Base-by-base conservation (phyloP, 1,284 basidiomycete species). In the Ceratobasidium sp. region DNA sequence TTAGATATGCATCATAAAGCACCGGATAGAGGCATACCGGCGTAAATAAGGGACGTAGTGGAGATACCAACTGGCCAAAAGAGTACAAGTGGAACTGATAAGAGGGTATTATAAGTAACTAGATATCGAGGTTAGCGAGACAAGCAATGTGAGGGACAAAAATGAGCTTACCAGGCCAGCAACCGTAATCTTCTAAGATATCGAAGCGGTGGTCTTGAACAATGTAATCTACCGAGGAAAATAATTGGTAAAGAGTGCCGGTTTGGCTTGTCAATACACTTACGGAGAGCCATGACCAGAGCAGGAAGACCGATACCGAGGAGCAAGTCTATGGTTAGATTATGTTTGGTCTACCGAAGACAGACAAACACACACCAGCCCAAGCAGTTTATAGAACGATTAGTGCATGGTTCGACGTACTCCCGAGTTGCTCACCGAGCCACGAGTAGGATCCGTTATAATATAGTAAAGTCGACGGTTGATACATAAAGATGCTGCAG, bases 391-490 rank as follows among this genome's bases (percentile, higher is more conserved):
- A 48, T 48, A 48, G 46, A 48, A 48, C 46, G 46, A 48, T 48
- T 48, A 48, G 46, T 48, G 46, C 46, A 9, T 9, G 7, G 46
- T 48, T 48, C 9, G 46, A 48, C 46, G 46, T 40, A 86, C 62
- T 9, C 76, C 23, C 9, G 40, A n/a, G 3, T 59, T 61, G 44
- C 48, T 67, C 78, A 50, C 77, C 70, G 65, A 69, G 48, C 65
- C 75, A 54, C 75, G 77, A 33, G 81, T 81, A 68, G 82, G 62
- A 59, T 80, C 80, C 76, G 81, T 80, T 28, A 89, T 85, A 62
- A 90, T 88, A 54, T 85, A 83, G 79, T 87, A 89, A 4, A 90
- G 83, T 12, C 88, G 86, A 7, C 87, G 87, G 75, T 87, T 88
- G 81, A 90, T 88, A 78, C 87, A 86, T 1, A 90, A 84, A 28